Base-by-base conservation (phyloP, 495 filamentous ascomycete genomes). In the Aspergillus ostianus region DNA sequence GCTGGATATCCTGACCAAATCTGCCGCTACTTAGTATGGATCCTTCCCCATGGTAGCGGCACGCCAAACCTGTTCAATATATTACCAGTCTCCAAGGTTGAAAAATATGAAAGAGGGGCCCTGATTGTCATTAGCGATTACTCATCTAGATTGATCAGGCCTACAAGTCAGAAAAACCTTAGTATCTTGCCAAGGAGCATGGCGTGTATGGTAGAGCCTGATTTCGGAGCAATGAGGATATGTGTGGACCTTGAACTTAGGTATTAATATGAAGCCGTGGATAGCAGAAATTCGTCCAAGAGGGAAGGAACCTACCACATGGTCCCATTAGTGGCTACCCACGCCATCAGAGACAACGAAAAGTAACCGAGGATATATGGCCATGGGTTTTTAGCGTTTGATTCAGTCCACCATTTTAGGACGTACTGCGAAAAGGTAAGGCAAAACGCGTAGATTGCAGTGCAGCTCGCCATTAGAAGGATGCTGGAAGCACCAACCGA, bases 351-450 rank as follows among this genome's bases (percentile, higher is more conserved):
- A n/a, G 62, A 60, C 1, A 64, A 27, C 36, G 21, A 19, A 6
- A 41, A 53, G 20, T 64, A 64, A 2, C 41, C 15, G 0, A 13
- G 17, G 52, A 64, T 57, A 23, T 60, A 64, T 9, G 48, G 6
- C 8, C 10, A 9, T 0, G 49, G 15, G 8, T 36, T 51, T 47
- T 53, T 21, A 8, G 30, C 1, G 29, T 51, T 12, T 19, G 51
- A 41, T 21, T 64, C 57, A 30, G 49, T 57, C 44, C 46, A 53
- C 60, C 60, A 62, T 41, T 62, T 62, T 5, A 62, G 50, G 12
- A 53, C 19, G 29, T 62, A 58, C 12, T 55, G 49, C 19, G 60
- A 57, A 21, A 62, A 57, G 12, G 55, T 62, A n/a, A 57, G 27
- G 9, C 32, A 45, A 13, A 62, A 62, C 0, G 60, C 57, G 23